Percentiles rank a stretch among this genome's conserved stretches.
Conservation (phyloP, 495 filamentous ascomycete species). For the Acidiella bohemica region DNA sequence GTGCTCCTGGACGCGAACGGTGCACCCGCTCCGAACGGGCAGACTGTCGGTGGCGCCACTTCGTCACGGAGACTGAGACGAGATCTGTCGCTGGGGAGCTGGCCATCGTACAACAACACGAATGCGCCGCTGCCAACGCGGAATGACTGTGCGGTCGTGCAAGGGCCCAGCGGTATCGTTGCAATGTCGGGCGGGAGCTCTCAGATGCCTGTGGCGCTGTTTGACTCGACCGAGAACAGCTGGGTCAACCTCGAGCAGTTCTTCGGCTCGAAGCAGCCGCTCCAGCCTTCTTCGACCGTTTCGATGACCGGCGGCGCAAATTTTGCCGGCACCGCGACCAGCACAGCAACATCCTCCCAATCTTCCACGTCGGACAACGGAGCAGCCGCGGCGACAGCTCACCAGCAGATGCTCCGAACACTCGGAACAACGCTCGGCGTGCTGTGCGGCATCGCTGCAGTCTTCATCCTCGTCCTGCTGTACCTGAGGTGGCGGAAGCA, state of each 20-base stretch:
- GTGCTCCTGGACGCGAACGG: slow-evolving; percentile 42
- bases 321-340: too few species aligned
- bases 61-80: slow-evolving; percentile 31
- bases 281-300: slow-evolving; percentile 24
- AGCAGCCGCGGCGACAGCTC: slow-evolving; percentile 20
- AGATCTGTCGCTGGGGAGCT: slow-evolving; percentile 42
- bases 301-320: too few species aligned
- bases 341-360: slow-evolving; percentile 27
- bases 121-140: slow-evolving; percentile 48
- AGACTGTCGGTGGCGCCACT: slow-evolving; percentile 26
- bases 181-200: slow-evolving; percentile 65
- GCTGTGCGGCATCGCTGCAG: slow-evolving; percentile 53
- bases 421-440: slow-evolving; percentile 70
- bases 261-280: slow-evolving; percentile 37
- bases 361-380: slow-evolving; percentile 32
- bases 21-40: slow-evolving; percentile 28
- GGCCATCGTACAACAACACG: slow-evolving; percentile 66
- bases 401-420: slow-evolving; percentile 40
- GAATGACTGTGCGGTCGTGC: slow-evolving; percentile 49
- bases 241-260: slow-evolving; percentile 67
- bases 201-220: slow-evolving; percentile 57
- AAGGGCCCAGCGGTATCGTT: slow-evolving; percentile 45
- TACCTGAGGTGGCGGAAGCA: slow-evolving; percentile 48
- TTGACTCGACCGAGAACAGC: slow-evolving; percentile 60
- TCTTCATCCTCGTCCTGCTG: slow-evolving; percentile 57